Evolutionary conservation across 2,329 filamentous ascomycete species (phyloP), one percentile per base, ranked within the genome.

Genomic region (Dactylellina leptospora): DNA sequence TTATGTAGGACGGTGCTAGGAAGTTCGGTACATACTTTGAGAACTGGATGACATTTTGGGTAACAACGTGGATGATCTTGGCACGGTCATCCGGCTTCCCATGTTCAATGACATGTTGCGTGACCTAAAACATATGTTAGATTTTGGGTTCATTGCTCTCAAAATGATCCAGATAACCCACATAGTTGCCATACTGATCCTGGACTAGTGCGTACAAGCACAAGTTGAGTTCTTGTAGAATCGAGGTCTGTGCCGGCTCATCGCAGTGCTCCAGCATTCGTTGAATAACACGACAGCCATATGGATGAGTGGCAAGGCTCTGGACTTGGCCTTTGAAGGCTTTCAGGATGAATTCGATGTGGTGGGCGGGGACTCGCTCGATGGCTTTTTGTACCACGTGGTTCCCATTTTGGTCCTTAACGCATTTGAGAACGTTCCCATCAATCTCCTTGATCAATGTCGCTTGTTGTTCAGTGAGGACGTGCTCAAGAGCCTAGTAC

Each of bases 321-420:
- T 87, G 86, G 18, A 96, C 88, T 70, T 93, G 87, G 6, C 88
- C 89, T 54, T 85, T 86, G 81, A 97, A 90, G 1, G 90, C 87
- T 54, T 90, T 85, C 81, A 96, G 89, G 79, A 97, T 89, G 80
- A 96, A 96, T 74, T 88, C 88, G 47, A 96, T 90, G 77, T 93
- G 87, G 74, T 91, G 84, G 1, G 87, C 85, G 0, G 91, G 90
- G 66, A 93, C 86, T 76, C 89, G 83, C 77, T 95, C 89, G 70
- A 99, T 92, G 8, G 93, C 89, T 80, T 96, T 96, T 77, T 97
- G 95, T 16, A 99, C 88, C 25, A 99, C 95, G 75, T 99, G 95
- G 79, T 99, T 99, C 60, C 93, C 95, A 76, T 97, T 95, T 78
- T 92, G 87, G 76, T 97, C 90, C 76, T 88, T 90, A 74, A 96